Evolutionary conservation across 805 yeast genomes (phyloP).

Genomic region (Kazachstania taianensis): DNA sequence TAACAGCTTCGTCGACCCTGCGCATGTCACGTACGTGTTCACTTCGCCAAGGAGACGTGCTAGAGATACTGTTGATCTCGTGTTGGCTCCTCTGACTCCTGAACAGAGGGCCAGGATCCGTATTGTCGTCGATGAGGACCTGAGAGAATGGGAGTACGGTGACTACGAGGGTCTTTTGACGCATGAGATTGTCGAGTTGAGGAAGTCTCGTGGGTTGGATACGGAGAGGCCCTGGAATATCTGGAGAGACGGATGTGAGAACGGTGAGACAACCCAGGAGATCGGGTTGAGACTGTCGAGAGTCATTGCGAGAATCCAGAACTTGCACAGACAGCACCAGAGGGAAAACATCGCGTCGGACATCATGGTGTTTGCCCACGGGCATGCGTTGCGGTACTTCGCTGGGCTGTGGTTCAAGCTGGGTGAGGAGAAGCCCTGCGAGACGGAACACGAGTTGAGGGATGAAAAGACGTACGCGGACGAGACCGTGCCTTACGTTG

Average conservation of each 20-base stretch:
- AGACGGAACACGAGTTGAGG: conserved; percentile 13
- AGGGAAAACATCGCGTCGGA: conserved; percentile 50
- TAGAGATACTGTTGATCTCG: conserved; percentile 55
- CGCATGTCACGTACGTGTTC: conserved; percentile 50
- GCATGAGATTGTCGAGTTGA: conserved; percentile 49
- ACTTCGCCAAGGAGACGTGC: conserved; percentile 82
- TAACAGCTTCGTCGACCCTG: conserved; percentile 53
- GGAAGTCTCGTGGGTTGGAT: conserved; percentile 50
- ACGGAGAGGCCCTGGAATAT: conserved; percentile 54
- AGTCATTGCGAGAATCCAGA: conserved; percentile 54
- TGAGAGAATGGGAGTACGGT: conserved; percentile 95
- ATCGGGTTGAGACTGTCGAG: conserved; percentile 65
- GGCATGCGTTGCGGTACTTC: conserved; percentile 82
- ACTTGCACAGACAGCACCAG: conserved; percentile 46
- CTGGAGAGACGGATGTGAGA: conserved; percentile 90
- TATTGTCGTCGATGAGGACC: conserved; percentile 48
- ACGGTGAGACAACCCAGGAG: conserved; percentile 63
- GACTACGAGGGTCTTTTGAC: conserved; percentile 84
- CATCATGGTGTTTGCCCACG: conserved; percentile 80
- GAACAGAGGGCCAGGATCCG: conserved; percentile 35
- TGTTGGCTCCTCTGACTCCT: conserved; percentile 41
- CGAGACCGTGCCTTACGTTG: conserved; percentile 28
- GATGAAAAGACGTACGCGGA: conserved; percentile 19
- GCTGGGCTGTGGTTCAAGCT: conserved; percentile 74
- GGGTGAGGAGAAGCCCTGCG: conserved; percentile 26